Conservation (phyloP, 2,329 filamentous ascomycete genomes). For the Allantophomopsis lycopodina region DNA sequence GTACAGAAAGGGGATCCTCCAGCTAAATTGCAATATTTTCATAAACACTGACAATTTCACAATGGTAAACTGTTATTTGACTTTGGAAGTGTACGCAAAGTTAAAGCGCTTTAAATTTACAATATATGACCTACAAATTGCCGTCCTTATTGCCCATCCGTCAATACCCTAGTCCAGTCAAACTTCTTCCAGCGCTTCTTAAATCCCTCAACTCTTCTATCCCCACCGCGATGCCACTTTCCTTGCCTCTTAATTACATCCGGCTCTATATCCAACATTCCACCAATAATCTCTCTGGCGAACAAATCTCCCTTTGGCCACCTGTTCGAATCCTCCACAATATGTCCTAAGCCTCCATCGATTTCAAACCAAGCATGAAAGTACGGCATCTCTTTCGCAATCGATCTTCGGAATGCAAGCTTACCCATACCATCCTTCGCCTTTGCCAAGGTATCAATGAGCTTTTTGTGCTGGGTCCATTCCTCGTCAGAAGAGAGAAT, state of each 20-base stretch:
- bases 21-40: too few species aligned
- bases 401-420: slow-evolving; percentile 63
- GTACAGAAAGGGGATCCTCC: too few species aligned
- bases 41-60: too few species aligned
- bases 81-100: too few species aligned
- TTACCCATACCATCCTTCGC: slow-evolving; percentile 60
- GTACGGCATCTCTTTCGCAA: slow-evolving; percentile 96
- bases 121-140: too few species aligned
- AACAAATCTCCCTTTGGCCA: slow-evolving; percentile 93
- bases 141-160: slow-evolving; percentile 10
- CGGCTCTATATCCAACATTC: slow-evolving; percentile 74
- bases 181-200: slow-evolving; percentile 81
- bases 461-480: slow-evolving; percentile 89
- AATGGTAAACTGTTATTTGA: too few species aligned
- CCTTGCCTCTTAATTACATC: slow-evolving; percentile 86
- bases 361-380: slow-evolving; percentile 95
- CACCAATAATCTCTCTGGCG: slow-evolving; percentile 80
- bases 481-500: slow-evolving; percentile 81
- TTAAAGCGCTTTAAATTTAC: too few species aligned
- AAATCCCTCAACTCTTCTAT: slow-evolving; percentile 58
- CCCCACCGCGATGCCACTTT: slow-evolving; percentile 60
- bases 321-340: slow-evolving; percentile 71
- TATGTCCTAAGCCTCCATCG: slow-evolving; percentile 82
- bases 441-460: slow-evolving; percentile 71
- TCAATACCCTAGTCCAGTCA: slow-evolving; percentile 64